phyloP scores from a whole-genome alignment of 805 yeast genomes.

The Kazachstania africana region DNA sequence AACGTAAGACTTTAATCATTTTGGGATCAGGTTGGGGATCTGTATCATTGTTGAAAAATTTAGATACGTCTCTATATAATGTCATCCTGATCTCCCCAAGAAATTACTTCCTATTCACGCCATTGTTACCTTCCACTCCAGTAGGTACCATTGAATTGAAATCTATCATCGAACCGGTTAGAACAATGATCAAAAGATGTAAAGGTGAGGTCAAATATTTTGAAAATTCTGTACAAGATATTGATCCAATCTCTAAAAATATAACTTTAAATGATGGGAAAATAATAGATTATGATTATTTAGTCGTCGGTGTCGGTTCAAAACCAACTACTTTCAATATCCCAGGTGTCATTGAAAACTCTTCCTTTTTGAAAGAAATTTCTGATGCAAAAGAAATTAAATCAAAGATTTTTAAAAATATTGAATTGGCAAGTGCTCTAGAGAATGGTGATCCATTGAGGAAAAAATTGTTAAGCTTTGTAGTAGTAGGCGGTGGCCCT shows the following conservation, averaged over 20 bases:
- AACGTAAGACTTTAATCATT: constrained; percentile 42
- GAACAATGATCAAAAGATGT: constrained; percentile 70
- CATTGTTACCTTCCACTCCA: constrained; percentile 89
- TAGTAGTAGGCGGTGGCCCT: constrained; percentile 97
- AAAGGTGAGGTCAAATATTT: constrained; percentile 69
- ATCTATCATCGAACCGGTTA: constrained; percentile 88
- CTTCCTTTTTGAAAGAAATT: constrained; percentile 81
- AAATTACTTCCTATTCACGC: constrained; percentile 91
- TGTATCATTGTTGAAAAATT: constrained; percentile 66
- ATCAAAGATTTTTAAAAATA: constrained; percentile 68
- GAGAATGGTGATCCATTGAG: constrained; percentile 66
- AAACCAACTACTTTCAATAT: constrained; percentile 90
- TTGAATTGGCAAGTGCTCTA: constrained; percentile 78
- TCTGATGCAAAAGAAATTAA: constrained; percentile 80
- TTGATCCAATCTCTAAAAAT: constrained; percentile 57
- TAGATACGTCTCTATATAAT: constrained; percentile 80
- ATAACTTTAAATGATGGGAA: constrained; percentile 35
- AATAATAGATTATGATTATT: constrained; percentile 58
- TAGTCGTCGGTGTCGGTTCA: constrained; percentile 91
- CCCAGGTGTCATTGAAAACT: constrained; percentile 85
- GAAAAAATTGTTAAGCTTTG: constrained; percentile 71
- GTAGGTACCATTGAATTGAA: constrained; percentile 85
- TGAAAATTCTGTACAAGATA: constrained; percentile 82
- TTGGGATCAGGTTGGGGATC: constrained; percentile 95
- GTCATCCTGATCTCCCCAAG: constrained; percentile 88